Base-by-base conservation (phyloP, 495 filamentous ascomycete species). In the Hypoxylon intermedium region DNA sequence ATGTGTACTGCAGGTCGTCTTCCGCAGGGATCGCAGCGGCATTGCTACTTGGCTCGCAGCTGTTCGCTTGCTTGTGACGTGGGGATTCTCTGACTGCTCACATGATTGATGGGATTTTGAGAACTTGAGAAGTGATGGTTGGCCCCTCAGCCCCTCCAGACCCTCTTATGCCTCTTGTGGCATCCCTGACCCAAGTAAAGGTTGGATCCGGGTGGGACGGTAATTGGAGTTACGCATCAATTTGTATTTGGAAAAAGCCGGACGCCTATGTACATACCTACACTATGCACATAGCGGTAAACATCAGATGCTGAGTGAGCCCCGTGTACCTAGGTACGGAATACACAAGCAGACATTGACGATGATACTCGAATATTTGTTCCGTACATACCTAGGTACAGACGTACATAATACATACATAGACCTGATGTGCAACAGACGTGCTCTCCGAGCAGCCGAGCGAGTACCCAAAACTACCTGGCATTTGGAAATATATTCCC, bases 41-140 rank as follows among this genome's bases (percentile, higher is more conserved):
- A 26, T 30, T 15, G 24, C 28, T 19, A 33, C 46, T 24, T 53
- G 47, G 56, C n/a, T 44, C 43, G 26, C 28, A 42, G 19, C 36
- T 4, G 24, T 37, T 33, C 21, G 16, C 19, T 36, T 41, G 46
- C 41, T 26, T 56, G 59, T 57, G 58, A 62, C 58, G 59, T 63
- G 59, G 59, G 52, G 52, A 46, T 28, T 46, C 12, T 49, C 19
- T 41, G 33, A n/a, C n/a, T 23, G 52, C n/a, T 63, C 59, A 63
- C 53, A 63, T 63, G 59, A 63, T 42, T 33, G 38, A 51, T 45
- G 42, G 26, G 52, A 6, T 48, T 20, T n/a, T n/a, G n/a, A n/a
- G n/a, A n/a, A n/a, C n/a, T n/a, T 60, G 34, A 53, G 34, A 47
- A 47, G 18, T 48, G 49, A 53, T 41, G 49, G 33, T 34, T 60